Conservation (phyloP, 2,329 filamentous ascomycete genomes). For the Daldinia sp. region DNA sequence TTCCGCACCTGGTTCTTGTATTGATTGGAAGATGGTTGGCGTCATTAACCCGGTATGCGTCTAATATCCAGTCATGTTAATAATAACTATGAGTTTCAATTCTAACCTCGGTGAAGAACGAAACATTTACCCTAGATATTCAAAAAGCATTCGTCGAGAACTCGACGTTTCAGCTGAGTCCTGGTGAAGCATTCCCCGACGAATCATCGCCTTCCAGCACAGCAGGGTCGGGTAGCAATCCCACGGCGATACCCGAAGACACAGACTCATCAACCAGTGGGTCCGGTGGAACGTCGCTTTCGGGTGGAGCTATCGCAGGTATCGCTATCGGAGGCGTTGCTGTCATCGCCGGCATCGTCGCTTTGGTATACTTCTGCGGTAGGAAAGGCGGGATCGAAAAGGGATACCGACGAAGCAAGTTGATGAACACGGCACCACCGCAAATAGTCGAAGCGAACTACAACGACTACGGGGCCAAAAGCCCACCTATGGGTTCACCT, state of each 20-base stretch:
- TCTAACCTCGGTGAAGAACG: conserved; percentile 54
- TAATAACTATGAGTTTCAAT: not conserved
- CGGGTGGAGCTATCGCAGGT: conserved; percentile 68
- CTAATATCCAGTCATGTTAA: not conserved
- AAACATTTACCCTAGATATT: conserved; percentile 60
- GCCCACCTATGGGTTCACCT: conserved; percentile 34
- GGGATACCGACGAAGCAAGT: conserved; percentile 51
- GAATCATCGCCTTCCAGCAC: conserved; percentile 52
- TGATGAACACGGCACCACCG: conserved; percentile 37
- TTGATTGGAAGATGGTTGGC: conserved; percentile 76
- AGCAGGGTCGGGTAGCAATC: conserved; percentile 37
- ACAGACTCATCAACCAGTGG: conserved; percentile 23
- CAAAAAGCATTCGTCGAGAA: conserved; percentile 63
- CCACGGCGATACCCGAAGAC: conserved; percentile 22
- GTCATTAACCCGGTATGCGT: conserved; percentile 75
- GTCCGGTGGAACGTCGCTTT: conserved; percentile 49
- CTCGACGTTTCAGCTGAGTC: conserved; percentile 65
- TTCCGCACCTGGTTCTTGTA: conserved; percentile 74
- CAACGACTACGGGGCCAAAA: conserved; percentile 33
- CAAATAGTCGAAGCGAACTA: conserved; percentile 50
- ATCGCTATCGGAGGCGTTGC: conserved; percentile 66
- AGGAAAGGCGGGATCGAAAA: conserved; percentile 56
- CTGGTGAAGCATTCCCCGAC: conserved; percentile 66
- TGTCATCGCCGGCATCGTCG: conserved; percentile 58
- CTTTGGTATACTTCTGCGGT: conserved; percentile 63